phyloP scores from a whole-genome alignment of 345 rosid genomes.

The Euphorbia lathyris region DNA sequence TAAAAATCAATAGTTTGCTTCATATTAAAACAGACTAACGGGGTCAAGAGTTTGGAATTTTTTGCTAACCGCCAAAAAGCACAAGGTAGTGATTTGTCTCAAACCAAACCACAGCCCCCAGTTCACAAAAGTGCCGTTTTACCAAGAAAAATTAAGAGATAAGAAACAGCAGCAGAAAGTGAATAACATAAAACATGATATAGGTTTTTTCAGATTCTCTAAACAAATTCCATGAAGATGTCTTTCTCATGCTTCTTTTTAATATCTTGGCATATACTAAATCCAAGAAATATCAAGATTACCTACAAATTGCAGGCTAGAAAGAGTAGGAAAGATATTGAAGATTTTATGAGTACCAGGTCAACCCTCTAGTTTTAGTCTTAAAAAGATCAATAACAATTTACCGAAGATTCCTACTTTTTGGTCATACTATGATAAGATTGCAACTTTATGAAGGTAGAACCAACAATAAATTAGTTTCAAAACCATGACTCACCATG shows the following conservation, averaged over 20 bases:
- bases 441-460: background rate
- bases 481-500: conserved; percentile 58
- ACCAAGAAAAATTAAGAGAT: background rate
- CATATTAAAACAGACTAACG: too few species aligned
- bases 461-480: background rate
- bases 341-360: background rate
- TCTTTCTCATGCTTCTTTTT: background rate
- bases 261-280: background rate
- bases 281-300: background rate
- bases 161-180: background rate
- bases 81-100: too few species aligned
- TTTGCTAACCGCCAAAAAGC: too few species aligned
- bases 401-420: background rate
- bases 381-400: background rate
- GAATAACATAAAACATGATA: background rate
- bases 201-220: background rate
- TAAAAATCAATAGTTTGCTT: too few species aligned
- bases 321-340: background rate
- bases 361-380: background rate
- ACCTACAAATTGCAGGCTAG: background rate
- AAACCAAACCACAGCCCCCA: too few species aligned
- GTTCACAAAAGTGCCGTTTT: too few species aligned
- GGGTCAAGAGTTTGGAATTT: too few species aligned
- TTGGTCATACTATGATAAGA: background rate
- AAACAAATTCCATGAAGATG: background rate